Conservation (phyloP, 441 rosid genomes). For the Erodium trifolium region DNA sequence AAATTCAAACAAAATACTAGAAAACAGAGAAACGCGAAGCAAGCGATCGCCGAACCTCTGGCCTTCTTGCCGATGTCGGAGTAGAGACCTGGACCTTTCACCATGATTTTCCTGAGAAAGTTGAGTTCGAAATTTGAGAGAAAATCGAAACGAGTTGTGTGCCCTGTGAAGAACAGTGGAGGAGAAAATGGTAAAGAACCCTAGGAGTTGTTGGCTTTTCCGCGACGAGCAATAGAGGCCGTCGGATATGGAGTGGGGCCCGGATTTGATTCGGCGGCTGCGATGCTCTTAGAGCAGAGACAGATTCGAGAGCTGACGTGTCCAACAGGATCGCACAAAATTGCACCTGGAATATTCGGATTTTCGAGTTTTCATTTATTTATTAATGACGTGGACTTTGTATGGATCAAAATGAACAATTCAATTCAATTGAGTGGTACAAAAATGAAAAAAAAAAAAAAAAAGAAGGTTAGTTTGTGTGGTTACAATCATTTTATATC, state of each 20-base stretch:
- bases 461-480: no score
- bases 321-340: no score
- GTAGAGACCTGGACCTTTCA: slow-evolving; percentile 92
- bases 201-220: slow-evolving; percentile 3
- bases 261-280: no score
- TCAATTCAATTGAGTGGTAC: no score
- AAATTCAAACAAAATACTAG: background rate
- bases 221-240: slow-evolving; percentile 16
- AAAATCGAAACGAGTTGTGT: background rate
- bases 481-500: no score
- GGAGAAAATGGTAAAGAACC: slow-evolving; percentile 12
- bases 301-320: no score
- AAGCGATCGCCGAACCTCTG: slow-evolving; percentile 39
- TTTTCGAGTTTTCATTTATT: no score
- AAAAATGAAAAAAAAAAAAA: no score
- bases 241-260: slow-evolving; percentile 22
- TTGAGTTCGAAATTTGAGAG: slow-evolving; percentile 2
- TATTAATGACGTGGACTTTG: no score
- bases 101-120: slow-evolving; percentile 46
- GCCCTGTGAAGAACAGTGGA: background rate
- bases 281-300: no score
- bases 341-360: no score
- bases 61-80: slow-evolving; percentile 86
- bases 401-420: no score
- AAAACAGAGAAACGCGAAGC: background rate